Evolutionary conservation across 2,329 filamentous ascomycete species (phyloP).

Genomic region (Sporothrix mexicana): DNA sequence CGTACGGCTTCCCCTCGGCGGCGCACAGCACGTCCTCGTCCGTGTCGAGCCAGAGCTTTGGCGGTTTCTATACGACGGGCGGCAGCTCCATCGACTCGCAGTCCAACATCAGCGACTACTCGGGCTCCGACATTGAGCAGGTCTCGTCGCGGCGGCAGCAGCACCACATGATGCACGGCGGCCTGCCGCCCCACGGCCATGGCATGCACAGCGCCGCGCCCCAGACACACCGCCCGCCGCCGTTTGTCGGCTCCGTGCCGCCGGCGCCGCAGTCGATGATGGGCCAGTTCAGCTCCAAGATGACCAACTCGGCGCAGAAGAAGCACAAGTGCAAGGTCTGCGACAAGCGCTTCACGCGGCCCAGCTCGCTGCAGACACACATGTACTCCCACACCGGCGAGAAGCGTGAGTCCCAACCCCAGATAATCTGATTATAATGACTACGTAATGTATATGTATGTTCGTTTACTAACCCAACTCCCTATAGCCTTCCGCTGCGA

Average conservation of each 20-base stretch:
- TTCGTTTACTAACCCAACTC: no score
- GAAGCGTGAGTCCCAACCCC: slow-evolving; percentile 75
- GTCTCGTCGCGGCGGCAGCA: neutral
- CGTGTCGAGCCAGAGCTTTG: slow-evolving; percentile 79
- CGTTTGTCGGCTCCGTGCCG: slow-evolving; percentile 44
- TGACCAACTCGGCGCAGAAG: slow-evolving; percentile 94
- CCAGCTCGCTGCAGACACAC: slow-evolving; percentile 92
- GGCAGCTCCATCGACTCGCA: slow-evolving; percentile 42
- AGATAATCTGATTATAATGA: no score
- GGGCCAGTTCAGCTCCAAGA: slow-evolving; percentile 96
- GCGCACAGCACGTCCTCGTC: slow-evolving; percentile 86
- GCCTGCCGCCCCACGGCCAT: slow-evolving; percentile 48
- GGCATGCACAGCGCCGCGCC: slow-evolving; percentile 49
- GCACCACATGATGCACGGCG: slow-evolving; percentile 12
- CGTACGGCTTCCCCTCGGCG: slow-evolving; percentile 83
- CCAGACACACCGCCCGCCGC: neutral
- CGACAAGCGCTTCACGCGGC: slow-evolving; percentile 94
- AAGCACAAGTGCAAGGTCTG: slow-evolving; percentile 99
- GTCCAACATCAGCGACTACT: slow-evolving; percentile 46
- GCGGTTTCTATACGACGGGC: slow-evolving; percentile 89
- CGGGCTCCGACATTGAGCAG: slow-evolving; percentile 81
- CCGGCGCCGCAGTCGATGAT: slow-evolving; percentile 97
- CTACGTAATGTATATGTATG: no score
- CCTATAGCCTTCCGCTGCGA: slow-evolving; percentile 85
- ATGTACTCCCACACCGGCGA: slow-evolving; percentile 99